These are phyloP conservation scores for Dryadomyces sulphureus DNA, from an alignment of 2,329 filamentous ascomycete species.

Conservation along the genomic window DNA sequence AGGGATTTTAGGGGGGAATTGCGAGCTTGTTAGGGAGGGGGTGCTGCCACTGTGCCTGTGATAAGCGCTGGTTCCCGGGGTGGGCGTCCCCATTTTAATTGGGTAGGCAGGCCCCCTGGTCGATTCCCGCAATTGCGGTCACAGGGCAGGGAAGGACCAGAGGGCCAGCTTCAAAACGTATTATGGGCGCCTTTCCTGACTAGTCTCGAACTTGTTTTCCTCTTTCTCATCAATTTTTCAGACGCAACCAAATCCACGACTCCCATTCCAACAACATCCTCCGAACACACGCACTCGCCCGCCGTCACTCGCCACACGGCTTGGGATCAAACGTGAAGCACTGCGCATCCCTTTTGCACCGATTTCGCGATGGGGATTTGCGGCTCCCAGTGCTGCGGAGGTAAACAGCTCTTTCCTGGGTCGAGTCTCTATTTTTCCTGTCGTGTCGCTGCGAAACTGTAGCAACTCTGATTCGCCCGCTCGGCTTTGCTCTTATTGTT, in stretches of 20 bases:
- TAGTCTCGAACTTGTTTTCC: constrained; percentile 2
- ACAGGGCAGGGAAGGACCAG: background rate
- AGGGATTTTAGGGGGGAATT: too few relatives aligned
- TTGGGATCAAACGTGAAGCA: background rate
- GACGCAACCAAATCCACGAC: background rate
- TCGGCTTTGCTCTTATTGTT: background rate
- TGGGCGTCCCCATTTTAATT: background rate
- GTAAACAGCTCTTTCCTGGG: too few relatives aligned
- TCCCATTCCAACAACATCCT: background rate
- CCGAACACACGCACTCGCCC: background rate
- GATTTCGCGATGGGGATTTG: constrained; percentile 41
- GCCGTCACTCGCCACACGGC: background rate
- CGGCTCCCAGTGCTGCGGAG: constrained; percentile 48
- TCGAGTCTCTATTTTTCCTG: background rate
- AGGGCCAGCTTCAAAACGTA: background rate
- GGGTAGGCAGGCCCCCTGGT: background rate
- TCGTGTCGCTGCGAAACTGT: too few relatives aligned
- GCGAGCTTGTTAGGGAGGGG: too few relatives aligned
- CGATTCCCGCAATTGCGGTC: background rate
- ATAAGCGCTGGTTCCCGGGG: background rate
- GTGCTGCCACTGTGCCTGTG: too few relatives aligned
- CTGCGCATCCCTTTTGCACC: background rate
- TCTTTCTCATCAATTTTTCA: background rate
- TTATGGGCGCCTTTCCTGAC: background rate
- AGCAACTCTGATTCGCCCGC: background rate